phyloP scores from a whole-genome alignment of 306 rosid species.

The Corylus heterophylla region DNA sequence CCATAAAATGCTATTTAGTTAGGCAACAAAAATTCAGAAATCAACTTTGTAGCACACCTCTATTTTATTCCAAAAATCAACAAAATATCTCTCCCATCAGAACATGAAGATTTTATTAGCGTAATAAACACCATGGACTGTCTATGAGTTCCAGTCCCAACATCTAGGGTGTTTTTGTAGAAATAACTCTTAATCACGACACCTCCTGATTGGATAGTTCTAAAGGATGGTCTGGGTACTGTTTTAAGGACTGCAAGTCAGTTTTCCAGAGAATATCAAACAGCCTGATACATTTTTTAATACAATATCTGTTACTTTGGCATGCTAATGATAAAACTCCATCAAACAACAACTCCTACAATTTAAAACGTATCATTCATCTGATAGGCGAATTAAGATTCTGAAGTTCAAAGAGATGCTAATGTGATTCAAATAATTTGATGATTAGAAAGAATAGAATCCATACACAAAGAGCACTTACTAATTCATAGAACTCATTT shows the following conservation, averaged over 20 bases:
- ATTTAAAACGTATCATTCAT: background rate
- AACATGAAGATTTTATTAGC: background rate
- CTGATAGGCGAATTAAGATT: background rate
- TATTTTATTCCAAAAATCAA: background rate
- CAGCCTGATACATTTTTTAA: background rate
- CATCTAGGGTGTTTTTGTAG: background rate
- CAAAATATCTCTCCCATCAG: background rate
- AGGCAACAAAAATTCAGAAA: background rate
- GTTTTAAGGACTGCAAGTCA: background rate
- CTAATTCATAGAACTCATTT: conserved; percentile 6
- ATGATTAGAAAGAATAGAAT: background rate
- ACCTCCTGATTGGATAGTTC: background rate
- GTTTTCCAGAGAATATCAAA: background rate
- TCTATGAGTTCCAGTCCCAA: background rate
- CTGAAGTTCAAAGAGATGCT: background rate
- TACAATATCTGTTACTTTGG: background rate
- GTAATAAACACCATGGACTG: background rate
- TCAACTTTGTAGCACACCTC: background rate
- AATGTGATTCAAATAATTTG: background rate
- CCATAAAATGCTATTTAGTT: background rate
- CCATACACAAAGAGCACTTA: background rate
- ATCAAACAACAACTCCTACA: background rate
- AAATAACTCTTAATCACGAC: background rate
- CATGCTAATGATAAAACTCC: background rate
- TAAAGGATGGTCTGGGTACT: background rate